Base-by-base conservation (phyloP, 2,329 filamentous ascomycete genomes). In the Cladosporium sp. region DNA sequence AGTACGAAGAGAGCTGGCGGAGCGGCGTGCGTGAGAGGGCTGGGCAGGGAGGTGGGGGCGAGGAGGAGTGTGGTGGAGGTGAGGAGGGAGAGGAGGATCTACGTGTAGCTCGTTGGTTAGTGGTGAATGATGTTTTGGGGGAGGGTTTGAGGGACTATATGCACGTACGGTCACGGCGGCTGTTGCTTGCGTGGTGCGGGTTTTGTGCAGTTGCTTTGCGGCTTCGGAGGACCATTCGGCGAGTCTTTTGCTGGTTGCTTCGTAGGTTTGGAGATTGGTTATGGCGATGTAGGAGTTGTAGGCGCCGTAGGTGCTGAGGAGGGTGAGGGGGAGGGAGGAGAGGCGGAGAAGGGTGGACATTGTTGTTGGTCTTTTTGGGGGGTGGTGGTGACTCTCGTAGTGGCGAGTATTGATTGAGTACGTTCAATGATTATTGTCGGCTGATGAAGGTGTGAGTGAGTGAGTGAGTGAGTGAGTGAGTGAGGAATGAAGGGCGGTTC, bases 171-270 rank as follows among this genome's bases (percentile, higher is more conserved):
- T 63, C 12, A 70, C 34, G 19, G 69, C 69, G 9, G 67, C 71
- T 37, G 66, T 65, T 1, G 67, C 66, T 53, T 75, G 72, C 0
- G 73, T 78, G 0, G 64, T 69, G 45, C 73, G 64, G 3, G 74
- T 77, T 58, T 70, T 69, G 57, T 68, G 61, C 18, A 76, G 61
- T 56, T 77, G 69, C 5, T 63, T 55, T 32, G 63, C 70, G 7
- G 71, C 73, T 34, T 68, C 67, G 24, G 67, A 66, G 3, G 73
- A 75, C 61, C 70, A 70, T 54, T 73, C 67, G 7, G 74, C 73
- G 13, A 70, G 66, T 55, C 72, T 74, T 57, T 76, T 64, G 38
- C 64, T 62, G 20, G 67, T 68, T n/a, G 68, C 63, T 57, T 77
- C 73, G 58, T 76, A 77, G 44, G 68, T 67, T 27, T 64, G 66